These are phyloP conservation scores for Antarctomyces pellizariae DNA, from an alignment of 495 filamentous ascomycete genomes.

Conservation along the genomic window DNA sequence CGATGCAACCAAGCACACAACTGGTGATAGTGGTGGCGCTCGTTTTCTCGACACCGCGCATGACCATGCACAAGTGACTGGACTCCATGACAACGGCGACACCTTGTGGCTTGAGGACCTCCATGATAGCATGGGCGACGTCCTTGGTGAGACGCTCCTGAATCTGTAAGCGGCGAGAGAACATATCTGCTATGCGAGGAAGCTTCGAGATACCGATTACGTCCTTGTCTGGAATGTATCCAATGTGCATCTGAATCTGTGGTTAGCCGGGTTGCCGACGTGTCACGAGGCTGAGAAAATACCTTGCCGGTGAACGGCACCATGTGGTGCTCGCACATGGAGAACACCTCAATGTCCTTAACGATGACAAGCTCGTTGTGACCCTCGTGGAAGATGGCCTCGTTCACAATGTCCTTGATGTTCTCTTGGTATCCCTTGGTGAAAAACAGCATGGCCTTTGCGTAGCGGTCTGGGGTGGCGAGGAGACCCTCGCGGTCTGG, in stretches of 20 bases:
- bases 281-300: slow-evolving; percentile 6
- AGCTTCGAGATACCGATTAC: slow-evolving; percentile 93
- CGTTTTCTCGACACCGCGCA: slow-evolving; percentile 40
- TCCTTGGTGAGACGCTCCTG: slow-evolving; percentile 93
- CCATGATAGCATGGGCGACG: slow-evolving; percentile 79
- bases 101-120: slow-evolving; percentile 80
- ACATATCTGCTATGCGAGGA: slow-evolving; percentile 92
- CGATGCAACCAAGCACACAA: slow-evolving; percentile 87
- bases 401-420: slow-evolving; percentile 75
- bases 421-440: slow-evolving; percentile 99
- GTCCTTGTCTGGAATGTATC: slow-evolving; percentile 68
- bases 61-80: slow-evolving; percentile 92
- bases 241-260: slow-evolving; percentile 68
- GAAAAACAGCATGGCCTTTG: slow-evolving; percentile 93
- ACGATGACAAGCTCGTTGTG: slow-evolving; percentile 96
- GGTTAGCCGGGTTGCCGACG: slow-evolving; percentile 5
- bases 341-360: slow-evolving; percentile 91
- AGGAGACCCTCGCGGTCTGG: slow-evolving; percentile 75
- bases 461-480: slow-evolving; percentile 74
- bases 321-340: slow-evolving; percentile 91
- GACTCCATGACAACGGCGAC: slow-evolving; percentile 96
- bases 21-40: slow-evolving; percentile 74
- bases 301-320: slow-evolving; percentile 92
- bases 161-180: slow-evolving; percentile 75
- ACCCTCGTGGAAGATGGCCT: slow-evolving; percentile 87